Conservation (phyloP, 1,284 basidiomycete genomes). For the Papiliotrema flavescens region DNA sequence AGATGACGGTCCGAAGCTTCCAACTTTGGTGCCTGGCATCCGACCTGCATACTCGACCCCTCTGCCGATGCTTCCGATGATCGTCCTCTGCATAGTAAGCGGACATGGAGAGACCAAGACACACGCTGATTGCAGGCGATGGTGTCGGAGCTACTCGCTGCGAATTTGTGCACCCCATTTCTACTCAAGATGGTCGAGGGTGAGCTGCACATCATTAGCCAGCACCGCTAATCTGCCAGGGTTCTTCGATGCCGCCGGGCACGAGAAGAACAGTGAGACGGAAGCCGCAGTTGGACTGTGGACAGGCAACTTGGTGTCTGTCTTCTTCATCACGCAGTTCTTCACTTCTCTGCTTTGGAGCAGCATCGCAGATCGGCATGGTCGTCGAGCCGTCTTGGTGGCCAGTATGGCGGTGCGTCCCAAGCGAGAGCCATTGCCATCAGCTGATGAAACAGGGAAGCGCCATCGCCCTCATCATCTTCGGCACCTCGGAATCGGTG, state of each 20-base stretch:
- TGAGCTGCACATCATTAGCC: constrained; percentile 32
- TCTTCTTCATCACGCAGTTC: constrained; percentile 61
- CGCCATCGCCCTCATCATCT: constrained; percentile 59
- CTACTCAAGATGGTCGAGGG: constrained; percentile 89
- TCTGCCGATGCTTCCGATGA: constrained; percentile 79
- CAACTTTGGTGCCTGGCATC: constrained; percentile 46
- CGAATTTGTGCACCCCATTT: constrained; percentile 86
- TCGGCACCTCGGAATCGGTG: constrained; percentile 74
- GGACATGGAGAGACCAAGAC: neutral
- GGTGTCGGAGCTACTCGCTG: constrained; percentile 87
- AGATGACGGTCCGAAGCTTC: constrained; percentile 37
- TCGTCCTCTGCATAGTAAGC: constrained; percentile 82
- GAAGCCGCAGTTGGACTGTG: constrained; percentile 47
- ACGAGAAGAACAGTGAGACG: constrained; percentile 35
- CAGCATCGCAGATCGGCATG: constrained; percentile 87
- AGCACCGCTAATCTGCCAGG: constrained; percentile 12
- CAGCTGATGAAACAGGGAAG: constrained; percentile 31
- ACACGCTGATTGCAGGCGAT: constrained; percentile 60
- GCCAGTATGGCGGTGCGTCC: constrained; percentile 80
- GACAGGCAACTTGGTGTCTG: constrained; percentile 51
- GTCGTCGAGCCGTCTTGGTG: constrained; percentile 77
- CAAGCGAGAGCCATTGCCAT: neutral
- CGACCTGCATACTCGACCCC: constrained; percentile 60
- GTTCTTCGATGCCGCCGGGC: constrained; percentile 36
- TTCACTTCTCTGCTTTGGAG: constrained; percentile 91